These are phyloP conservation scores for Aspergillus hortae DNA, from an alignment of 2,329 filamentous ascomycete species.

Conservation along the genomic window DNA sequence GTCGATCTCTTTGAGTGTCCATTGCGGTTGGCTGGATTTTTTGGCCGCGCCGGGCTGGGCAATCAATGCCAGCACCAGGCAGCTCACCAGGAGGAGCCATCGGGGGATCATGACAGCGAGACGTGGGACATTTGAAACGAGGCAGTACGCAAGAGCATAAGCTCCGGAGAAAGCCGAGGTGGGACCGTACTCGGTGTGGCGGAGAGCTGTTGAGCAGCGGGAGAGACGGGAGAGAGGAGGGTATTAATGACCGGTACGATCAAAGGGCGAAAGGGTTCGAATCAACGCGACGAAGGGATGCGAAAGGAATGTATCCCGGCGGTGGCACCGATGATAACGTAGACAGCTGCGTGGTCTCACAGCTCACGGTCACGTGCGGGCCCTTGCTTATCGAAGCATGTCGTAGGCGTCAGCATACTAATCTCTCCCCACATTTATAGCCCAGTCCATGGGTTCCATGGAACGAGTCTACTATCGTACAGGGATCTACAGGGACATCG, in stretches of 20 bases:
- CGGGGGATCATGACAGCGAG: constrained; percentile 35
- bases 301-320: background rate
- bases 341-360: constrained; percentile 26
- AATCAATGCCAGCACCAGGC: constrained; percentile 53
- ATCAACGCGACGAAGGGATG: background rate
- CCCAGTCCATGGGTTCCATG: background rate
- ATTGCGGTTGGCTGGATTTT: constrained; percentile 58
- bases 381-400: constrained; percentile 17
- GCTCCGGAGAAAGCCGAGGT: background rate
- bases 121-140: constrained; percentile 27
- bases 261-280: background rate
- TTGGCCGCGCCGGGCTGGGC: constrained; percentile 46
- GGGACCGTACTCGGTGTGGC: background rate
- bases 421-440: background rate
- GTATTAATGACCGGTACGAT: background rate
- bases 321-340: background rate
- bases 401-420: background rate
- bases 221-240: background rate
- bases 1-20: constrained; percentile 64
- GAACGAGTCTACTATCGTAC: no score
- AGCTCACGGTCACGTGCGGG: constrained; percentile 29
- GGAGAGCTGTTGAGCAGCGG: background rate
- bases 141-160: background rate
- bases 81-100: constrained; percentile 46
- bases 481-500: no score